Base-by-base conservation (phyloP, 1,284 basidiomycete species). In the Marasmius fiardii region DNA sequence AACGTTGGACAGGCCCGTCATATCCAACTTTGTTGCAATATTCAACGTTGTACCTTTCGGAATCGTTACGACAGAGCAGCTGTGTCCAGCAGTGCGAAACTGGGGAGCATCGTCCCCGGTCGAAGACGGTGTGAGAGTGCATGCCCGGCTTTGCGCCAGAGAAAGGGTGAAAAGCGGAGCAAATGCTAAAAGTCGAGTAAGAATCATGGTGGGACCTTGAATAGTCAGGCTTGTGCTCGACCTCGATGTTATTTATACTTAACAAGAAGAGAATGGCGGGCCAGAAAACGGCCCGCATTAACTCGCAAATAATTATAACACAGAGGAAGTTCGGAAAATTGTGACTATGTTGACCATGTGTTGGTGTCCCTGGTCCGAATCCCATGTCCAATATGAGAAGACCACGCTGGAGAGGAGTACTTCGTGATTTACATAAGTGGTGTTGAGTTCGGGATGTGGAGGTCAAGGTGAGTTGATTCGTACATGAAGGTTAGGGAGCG, bases 31-130 rank as follows among this genome's bases (percentile, higher is more conserved):
- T 5, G 79, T 76, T 10, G 67, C 71, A 53, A 84, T 80, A 39
- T 77, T 80, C 48, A 85, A 69, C 2, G 79, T 82, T 11, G 77
- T 78, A 1, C 65, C 64, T 5, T 67, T 60, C 2, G 81, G 80
- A 47, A 85, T 72, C 2, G 67, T 62, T 1, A 81, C 71, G 0
- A 59, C 57, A 12, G 74, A 78, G 7, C 82, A 85, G 35, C 70
- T 65, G 31, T 71, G 64, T 28, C 77, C 74, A 3, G 81, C 81
- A 14, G 66, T 60, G 18, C 80, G 63, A 56, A 84, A 77, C 10
- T 70, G 71, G 2, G 81, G 78, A 1, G 76, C 74, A 60, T 84
- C 82, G 56, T 85, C 82, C 2, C 70, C 71, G n/a, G 80, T 79
- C 50, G 68, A 72, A 2, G 80, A 73, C 2, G 59, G 24, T n/a